Evolutionary conservation across 768 basidiomycete genomes (phyloP), one percentile per base, ranked within the genome.

Genomic region (Leccinum sublutescens): DNA sequence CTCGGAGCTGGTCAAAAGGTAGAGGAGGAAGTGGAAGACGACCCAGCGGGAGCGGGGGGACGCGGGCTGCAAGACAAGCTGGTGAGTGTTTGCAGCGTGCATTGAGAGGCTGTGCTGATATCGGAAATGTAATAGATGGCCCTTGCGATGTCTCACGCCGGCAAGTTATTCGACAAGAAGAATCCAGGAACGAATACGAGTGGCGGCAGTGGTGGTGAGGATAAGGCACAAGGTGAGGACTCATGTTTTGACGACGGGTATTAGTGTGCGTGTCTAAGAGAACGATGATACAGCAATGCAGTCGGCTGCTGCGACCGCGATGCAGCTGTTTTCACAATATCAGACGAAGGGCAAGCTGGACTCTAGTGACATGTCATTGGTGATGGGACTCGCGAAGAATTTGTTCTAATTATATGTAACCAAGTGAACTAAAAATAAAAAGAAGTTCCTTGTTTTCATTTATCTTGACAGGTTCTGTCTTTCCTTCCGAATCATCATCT

Each of bases 91-190:
- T 40, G n/a, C 29, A 17, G 3, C 8, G 38, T 27, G 49, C 10
- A 14, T 14, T 7, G 15, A 48, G 33, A 23, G 23, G 23, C 6
- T 23, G 1, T 8, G 23, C 10, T 38, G 43, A 57, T 64, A 45
- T 57, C 27, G 21, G 23, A 7, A 7, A 34, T 11, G 14, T 8
- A 25, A 25, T 29, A 72, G 71, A 64, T 73, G 61, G 57, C 62
- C 0, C 61, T 73, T 17, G 71, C 71, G n/a, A 73, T 73, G 71
- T 61, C 73, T 3, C 69, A 74, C 0, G 71, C 71, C 2, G 69
- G 71, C 1, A 73, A 71, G 36, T 8, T 73, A 33, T 73, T 73
- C 23, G 71, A 73, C 29, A 73, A 73, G 67, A 74, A 73, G 63
- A 71, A 67, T 15, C 61, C 54, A 21, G 67, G 68, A 7, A 57